Percentiles rank a stretch among this genome's conserved stretches.
phyloP scores from a whole-genome alignment of 345 rosid genomes.

The Moricandia arvensis region DNA sequence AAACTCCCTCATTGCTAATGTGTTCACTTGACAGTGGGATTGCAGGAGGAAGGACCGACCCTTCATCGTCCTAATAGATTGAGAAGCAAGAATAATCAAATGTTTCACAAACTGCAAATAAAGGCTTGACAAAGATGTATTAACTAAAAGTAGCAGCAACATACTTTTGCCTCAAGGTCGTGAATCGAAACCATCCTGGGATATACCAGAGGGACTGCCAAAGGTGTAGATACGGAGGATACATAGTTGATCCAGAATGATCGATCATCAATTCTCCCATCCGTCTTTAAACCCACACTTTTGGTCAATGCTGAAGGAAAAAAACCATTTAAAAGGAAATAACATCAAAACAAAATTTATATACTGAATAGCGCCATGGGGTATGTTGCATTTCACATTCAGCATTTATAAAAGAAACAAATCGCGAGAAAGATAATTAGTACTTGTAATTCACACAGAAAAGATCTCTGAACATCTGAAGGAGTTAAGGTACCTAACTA shows the following conservation, averaged over 20 bases:
- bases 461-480: not conserved
- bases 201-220: constrained; percentile 75
- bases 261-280: constrained; percentile 87
- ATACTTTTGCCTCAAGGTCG: constrained; percentile 69
- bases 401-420: not conserved
- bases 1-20: constrained; percentile 72
- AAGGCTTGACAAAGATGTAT: not conserved
- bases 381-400: not conserved
- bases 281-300: constrained; percentile 68
- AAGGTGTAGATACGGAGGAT: constrained; percentile 66
- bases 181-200: constrained; percentile 86
- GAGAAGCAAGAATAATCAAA: constrained; percentile 18
- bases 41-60: constrained; percentile 48
- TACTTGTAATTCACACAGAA: not conserved
- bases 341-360: not conserved
- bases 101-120: constrained; percentile 1
- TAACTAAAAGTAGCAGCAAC: not conserved
- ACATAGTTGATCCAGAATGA: constrained; percentile 79
- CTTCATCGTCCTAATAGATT: constrained; percentile 57
- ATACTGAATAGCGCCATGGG: not conserved
- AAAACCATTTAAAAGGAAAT: constrained; percentile 13
- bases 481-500: not conserved
- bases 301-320: constrained; percentile 67
- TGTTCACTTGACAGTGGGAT: constrained; percentile 89
- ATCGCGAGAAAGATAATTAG: too few relatives aligned